Evolutionary conservation across 2,329 filamentous ascomycete genomes (phyloP), one percentile per base, ranked within the genome.

Genomic region (Fusarium nanum): DNA sequence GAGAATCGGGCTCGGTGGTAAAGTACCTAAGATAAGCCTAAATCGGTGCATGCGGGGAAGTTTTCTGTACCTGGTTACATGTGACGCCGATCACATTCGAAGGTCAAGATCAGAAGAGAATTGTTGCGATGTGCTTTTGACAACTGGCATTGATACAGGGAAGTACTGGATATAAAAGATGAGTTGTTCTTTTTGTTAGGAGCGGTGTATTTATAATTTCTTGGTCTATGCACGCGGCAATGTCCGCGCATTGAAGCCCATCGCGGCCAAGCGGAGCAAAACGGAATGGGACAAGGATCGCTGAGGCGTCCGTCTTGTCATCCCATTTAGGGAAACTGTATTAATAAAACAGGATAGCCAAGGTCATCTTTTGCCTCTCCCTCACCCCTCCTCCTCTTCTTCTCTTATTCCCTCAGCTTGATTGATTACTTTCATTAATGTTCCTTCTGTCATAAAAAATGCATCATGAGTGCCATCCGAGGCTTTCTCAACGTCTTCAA

Each of bases 1-100:
- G 68, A 75, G 62, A 75, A 61, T n/a, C 8, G 12, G 37, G 52
- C 53, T 25, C 73, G 70, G 20, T 75, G 75, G 74, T 18, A 28
- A 52, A 67, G 25, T 27, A 27, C 25, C 25, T 28, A 12, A 30
- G 28, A 30, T 46, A 46, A 49, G 47, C 37, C 45, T 49, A 34
- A 22, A 30, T 53, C 27, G 18, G 16, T 45, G 32, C 28, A 40
- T n/a, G 61, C 52, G 40, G 60, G 52, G 20, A 42, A 59, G 27
- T 52, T 37, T 52, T 27, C 20, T 52, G 48, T 52, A 22, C 34
- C 49, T 53, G n/a, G 45, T 60, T 50, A 41, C 62, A 65, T 52
- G 46, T 52, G 49, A 64, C 10, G 62, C 46, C 40, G 60, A 64
- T 64, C 62, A 34, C 32, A 23, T 41, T 20, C 27, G 37, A 34